Percentiles rank a stretch among this genome's conserved stretches.
Evolutionary conservation across 805 yeast species (phyloP).

Genomic region (Metschnikowia kofuensis): DNA sequence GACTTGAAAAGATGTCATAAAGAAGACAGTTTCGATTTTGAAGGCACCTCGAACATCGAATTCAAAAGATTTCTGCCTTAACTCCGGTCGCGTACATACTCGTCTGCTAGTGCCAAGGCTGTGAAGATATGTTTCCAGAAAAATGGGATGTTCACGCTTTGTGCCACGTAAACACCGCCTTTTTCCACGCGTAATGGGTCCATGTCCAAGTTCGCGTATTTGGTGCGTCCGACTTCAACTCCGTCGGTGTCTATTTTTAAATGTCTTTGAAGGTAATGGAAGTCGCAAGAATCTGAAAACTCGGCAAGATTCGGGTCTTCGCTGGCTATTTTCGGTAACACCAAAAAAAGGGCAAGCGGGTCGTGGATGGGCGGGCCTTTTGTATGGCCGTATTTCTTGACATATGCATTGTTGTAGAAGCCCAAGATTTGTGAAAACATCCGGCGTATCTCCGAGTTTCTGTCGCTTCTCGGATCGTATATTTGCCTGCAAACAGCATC

Average conservation of each 20-base stretch:
- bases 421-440: conserved; percentile 11
- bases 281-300: conserved; percentile 20
- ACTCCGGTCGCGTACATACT: conserved; percentile 1
- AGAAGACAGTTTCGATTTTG: no score
- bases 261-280: conserved; percentile 24
- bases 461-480: conserved; percentile 12
- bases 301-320: conserved; percentile 8
- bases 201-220: conserved; percentile 9
- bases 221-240: conserved; percentile 29
- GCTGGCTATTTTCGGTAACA: conserved; percentile 14
- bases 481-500: conserved; percentile 21
- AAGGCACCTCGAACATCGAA: neutral
- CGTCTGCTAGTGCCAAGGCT: conserved; percentile 16
- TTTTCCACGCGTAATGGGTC: conserved; percentile 17
- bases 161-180: conserved; percentile 15
- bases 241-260: conserved; percentile 28
- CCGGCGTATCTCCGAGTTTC: conserved; percentile 8
- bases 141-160: conserved; percentile 9
- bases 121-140: conserved; percentile 15
- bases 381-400: conserved; percentile 4
- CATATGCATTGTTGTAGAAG: conserved; percentile 13
- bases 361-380: conserved; percentile 20
- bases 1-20: neutral
- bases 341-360: conserved; percentile 16
- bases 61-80: neutral